A percentile compares a stretch with the other conserved stretches of the same genome.
These are phyloP conservation scores for Alternaria consortialis DNA, from an alignment of 2,329 filamentous ascomycete genomes.

Conservation along the genomic window DNA sequence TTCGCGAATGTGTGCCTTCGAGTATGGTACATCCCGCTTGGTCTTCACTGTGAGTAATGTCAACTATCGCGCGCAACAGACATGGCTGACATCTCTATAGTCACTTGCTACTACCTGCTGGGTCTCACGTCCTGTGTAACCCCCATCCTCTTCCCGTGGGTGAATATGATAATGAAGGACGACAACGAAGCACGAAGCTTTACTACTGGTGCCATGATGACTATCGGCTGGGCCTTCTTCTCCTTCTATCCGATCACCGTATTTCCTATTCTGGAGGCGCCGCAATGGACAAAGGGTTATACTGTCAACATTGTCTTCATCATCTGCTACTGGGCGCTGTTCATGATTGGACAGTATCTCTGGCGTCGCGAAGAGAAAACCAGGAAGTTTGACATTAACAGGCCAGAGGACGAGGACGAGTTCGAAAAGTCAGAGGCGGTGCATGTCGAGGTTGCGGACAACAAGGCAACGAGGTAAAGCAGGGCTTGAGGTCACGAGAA, in stretches of 20 bases:
- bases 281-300: slow-evolving; percentile 41
- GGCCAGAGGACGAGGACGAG: slow-evolving; percentile 13
- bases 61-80: not conserved
- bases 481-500: not conserved
- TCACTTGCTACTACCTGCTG: slow-evolving; percentile 36
- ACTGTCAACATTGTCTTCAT: slow-evolving; percentile 36
- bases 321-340: slow-evolving; percentile 41
- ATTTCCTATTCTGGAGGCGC: slow-evolving; percentile 42
- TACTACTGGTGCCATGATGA: slow-evolving; percentile 51
- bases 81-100: slow-evolving; percentile 18
- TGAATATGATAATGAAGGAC: slow-evolving; percentile 38
- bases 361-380: slow-evolving; percentile 39
- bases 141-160: slow-evolving; percentile 38
- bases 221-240: slow-evolving; percentile 41
- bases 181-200: slow-evolving; percentile 55
- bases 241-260: slow-evolving; percentile 41
- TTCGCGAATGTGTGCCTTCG: slow-evolving; percentile 58
- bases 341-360: slow-evolving; percentile 44
- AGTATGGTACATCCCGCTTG: slow-evolving; percentile 58
- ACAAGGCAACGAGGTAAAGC: not conserved
- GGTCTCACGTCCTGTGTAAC: slow-evolving; percentile 38
- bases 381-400: slow-evolving; percentile 30
- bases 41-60: slow-evolving; percentile 40
- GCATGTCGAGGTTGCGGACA: not conserved
- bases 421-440: slow-evolving; percentile 5